Percentiles rank a stretch among this genome's conserved stretches.
These are phyloP conservation scores for Myriosclerotinia duriaeana DNA, from an alignment of 2,329 filamentous ascomycete genomes.

Conservation along the genomic window DNA sequence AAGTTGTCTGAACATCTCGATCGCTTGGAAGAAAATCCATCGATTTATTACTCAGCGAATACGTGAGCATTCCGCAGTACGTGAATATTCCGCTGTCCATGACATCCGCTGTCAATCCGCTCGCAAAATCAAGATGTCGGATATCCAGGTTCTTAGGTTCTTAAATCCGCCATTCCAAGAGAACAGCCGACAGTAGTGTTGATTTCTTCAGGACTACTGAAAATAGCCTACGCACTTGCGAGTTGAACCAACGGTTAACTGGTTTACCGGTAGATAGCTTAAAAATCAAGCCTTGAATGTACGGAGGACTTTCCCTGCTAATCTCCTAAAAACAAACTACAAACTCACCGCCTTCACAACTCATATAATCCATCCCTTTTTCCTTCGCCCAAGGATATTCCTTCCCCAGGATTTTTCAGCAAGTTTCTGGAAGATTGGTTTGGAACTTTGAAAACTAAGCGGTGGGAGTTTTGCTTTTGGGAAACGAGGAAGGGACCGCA, in stretches of 20 bases:
- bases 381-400: conserved; percentile 5
- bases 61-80: neutral
- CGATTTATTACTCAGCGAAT: neutral
- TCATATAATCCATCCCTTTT: conserved; percentile 1
- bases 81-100: neutral
- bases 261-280: conserved; percentile 1
- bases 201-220: conserved; percentile 3
- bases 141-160: neutral
- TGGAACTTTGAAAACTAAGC: conserved; percentile 3
- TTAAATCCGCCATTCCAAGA: neutral
- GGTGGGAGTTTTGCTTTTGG: neutral
- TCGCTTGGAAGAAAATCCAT: neutral
- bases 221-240: conserved; percentile 3
- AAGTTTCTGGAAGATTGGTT: conserved; percentile 13
- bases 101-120: neutral
- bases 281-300: neutral
- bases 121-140: neutral
- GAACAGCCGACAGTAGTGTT: neutral
- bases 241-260: neutral
- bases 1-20: neutral
- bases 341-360: conserved; percentile 11
- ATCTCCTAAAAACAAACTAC: neutral
- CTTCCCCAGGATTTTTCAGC: neutral
- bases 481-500: neutral
- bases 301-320: neutral